These are phyloP conservation scores for Emmonsiellopsis sp. DNA, from an alignment of 2,329 filamentous ascomycete genomes.

Conservation along the genomic window DNA sequence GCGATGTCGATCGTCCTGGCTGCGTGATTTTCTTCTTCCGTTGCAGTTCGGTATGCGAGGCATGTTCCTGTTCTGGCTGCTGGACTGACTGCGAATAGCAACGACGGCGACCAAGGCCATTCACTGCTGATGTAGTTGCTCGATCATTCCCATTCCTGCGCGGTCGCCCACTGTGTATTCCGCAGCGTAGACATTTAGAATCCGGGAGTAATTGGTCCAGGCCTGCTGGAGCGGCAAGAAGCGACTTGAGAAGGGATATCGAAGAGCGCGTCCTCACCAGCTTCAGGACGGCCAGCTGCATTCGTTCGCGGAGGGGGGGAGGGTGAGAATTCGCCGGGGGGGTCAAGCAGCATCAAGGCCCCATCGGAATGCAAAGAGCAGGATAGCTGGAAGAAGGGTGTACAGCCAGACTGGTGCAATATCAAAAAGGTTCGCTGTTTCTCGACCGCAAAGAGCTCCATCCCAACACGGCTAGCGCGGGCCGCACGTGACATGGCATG, in stretches of 20 bases:
- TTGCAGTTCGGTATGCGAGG: no score
- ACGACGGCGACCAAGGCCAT: not conserved
- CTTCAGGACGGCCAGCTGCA: slow-evolving; percentile 36
- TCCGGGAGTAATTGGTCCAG: slow-evolving; percentile 23
- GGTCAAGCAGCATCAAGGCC: no score
- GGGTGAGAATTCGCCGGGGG: not conserved
- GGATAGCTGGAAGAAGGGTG: not conserved
- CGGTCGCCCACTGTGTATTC: slow-evolving; percentile 11
- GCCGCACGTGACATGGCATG: not conserved
- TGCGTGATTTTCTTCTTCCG: no score
- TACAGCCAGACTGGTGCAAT: no score
- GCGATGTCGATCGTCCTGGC: not conserved
- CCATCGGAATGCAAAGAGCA: not conserved
- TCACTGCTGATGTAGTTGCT: not conserved
- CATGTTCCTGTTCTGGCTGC: no score
- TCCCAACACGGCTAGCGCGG: not conserved
- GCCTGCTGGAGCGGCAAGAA: slow-evolving; percentile 21
- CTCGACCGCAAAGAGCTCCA: no score
- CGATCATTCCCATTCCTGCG: not conserved
- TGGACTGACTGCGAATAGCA: no score
- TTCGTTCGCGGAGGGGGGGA: slow-evolving; percentile 10
- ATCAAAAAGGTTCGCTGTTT: no score
- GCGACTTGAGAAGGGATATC: slow-evolving; percentile 26
- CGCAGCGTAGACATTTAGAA: slow-evolving; percentile 21
- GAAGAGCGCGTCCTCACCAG: slow-evolving; percentile 33